Evolutionary conservation across 2,329 filamentous ascomycete genomes (phyloP), one percentile per base, ranked within the genome.

Genomic region (Trichoderma aggressivum): DNA sequence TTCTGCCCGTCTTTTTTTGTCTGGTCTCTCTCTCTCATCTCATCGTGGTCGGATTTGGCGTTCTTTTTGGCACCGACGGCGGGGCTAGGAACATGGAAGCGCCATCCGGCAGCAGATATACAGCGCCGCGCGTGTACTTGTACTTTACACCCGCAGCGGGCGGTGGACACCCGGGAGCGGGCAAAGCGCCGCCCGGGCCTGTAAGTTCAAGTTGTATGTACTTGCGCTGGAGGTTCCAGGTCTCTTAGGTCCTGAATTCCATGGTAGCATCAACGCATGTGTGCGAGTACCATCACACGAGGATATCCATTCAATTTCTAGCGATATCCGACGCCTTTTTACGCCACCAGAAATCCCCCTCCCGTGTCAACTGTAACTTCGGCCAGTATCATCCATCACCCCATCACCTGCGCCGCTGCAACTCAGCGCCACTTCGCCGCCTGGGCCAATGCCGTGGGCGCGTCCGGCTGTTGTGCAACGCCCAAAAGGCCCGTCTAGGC

Each of bases 381-480:
- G 11, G 24, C 21, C 34, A 36, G 24, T 16, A 67, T 30, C 32
- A 55, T 56, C 63, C 63, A 30, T 55, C 60, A 43, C 30, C 28
- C 62, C 43, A 50, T 50, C 18, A 36, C 32, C 34, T 66, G 50
- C 32, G 47, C 50, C 39, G 63, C 62, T 66, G 55, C 56, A 59
- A 21, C 56, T 59, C 60, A 56, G 63, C 50, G 63, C 63, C 63
- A 58, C 63, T 66, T 66, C 30, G 34, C n/a, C 47, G 30, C 50
- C 28, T 43, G 32, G 64, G 53, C 64, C 64, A 67, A 59, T 67
- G 64, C 64, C 64, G 64, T 59, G 53, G 36, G 53, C 53, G 53
- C 28, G n/a, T 30, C 36, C 36, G 26, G n/a, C 64, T 59, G 64
- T 16, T 67, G 64, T 67, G 64, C 28, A 59, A 67, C 64, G 26